A percentile compares a stretch with the other conserved stretches of the same genome.
phyloP scores from a whole-genome alignment of 306 rosid species.

The Quercus parvula region DNA sequence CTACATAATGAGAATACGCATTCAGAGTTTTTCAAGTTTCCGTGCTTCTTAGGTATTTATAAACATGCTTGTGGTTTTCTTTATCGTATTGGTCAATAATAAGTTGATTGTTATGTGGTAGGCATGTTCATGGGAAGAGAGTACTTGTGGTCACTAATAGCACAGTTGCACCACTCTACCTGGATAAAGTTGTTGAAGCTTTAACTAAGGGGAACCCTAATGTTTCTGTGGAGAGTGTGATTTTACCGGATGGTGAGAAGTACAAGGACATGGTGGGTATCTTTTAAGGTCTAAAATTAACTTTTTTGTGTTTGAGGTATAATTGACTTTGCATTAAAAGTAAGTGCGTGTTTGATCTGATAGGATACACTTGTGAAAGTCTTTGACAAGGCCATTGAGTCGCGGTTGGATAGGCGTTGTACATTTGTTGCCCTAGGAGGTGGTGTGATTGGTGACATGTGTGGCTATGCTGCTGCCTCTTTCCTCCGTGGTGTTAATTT shows the following conservation, averaged over 20 bases:
- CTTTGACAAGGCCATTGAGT: constrained; percentile 91
- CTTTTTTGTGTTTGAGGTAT: background rate
- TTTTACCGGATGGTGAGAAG: constrained; percentile 89
- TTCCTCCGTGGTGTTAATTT: constrained; percentile 91
- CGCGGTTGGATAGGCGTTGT: constrained; percentile 67
- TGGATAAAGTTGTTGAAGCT: constrained; percentile 74
- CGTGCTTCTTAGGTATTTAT: too few species aligned
- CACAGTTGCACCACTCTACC: constrained; percentile 73
- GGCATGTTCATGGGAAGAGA: constrained; percentile 96
- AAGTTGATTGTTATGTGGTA: constrained; percentile 22
- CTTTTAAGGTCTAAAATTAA: background rate
- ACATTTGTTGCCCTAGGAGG: constrained; percentile 98
- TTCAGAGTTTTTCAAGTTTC: too few species aligned
- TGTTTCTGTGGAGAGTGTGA: constrained; percentile 78
- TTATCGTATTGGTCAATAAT: background rate
- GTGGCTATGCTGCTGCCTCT: constrained; percentile 90
- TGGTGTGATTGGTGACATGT: constrained; percentile 94
- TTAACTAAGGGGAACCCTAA: constrained; percentile 73
- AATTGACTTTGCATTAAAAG: constrained; percentile 7
- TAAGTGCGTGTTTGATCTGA: constrained; percentile 29
- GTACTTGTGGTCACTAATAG: constrained; percentile 86
- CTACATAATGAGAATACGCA: too few species aligned
- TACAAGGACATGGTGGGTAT: constrained; percentile 81
- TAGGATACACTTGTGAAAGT: constrained; percentile 92
- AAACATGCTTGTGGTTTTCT: background rate